Conservation (phyloP, 1,284 basidiomycete genomes). For the Sporisorium reilianum region DNA sequence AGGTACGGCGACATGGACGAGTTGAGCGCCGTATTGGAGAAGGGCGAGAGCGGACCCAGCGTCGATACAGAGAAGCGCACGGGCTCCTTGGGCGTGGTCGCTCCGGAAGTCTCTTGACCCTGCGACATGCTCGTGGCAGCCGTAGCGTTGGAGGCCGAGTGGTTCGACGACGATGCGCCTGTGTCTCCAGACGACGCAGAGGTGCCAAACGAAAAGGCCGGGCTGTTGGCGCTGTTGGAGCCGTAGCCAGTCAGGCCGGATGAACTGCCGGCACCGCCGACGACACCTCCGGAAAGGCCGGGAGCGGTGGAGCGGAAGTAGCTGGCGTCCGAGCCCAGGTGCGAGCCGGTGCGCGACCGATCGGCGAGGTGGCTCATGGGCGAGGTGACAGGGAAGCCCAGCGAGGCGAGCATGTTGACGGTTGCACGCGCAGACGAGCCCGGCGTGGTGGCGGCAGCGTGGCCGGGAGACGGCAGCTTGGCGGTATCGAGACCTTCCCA, state of each 20-base stretch:
- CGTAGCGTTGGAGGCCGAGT: constrained; percentile 27
- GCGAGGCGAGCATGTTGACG: constrained; percentile 42
- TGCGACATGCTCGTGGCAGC: constrained; percentile 26
- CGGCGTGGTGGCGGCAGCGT: constrained; percentile 34
- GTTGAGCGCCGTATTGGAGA: constrained; percentile 64
- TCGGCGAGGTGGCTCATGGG: constrained; percentile 49
- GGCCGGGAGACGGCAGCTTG: constrained; percentile 47
- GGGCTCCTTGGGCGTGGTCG: constrained; percentile 56
- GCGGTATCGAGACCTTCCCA: constrained; percentile 55
- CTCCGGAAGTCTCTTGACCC: constrained; percentile 31
- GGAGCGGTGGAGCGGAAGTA: constrained; percentile 51
- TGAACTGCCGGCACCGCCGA: constrained; percentile 17
- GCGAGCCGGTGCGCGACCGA: constrained; percentile 31
- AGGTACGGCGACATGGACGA: constrained; percentile 66
- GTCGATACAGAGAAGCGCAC: constrained; percentile 60
- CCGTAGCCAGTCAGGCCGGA: constrained; percentile 24
- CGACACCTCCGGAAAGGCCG: constrained; percentile 32
- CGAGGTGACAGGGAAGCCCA: constrained; percentile 50
- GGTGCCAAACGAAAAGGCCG: constrained; percentile 47
- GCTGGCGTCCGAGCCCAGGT: constrained; percentile 42
- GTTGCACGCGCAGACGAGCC: constrained; percentile 43
- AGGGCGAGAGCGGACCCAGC: constrained; percentile 62
- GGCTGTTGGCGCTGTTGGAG: constrained; percentile 33
- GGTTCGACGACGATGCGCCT: constrained; percentile 23
- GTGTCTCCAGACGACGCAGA: constrained; percentile 31